A percentile compares a stretch with the other conserved stretches of the same genome.
These are phyloP conservation scores for Amaranthus cruentus DNA, from an alignment of 148 eudicot genomes.

Conservation along the genomic window DNA sequence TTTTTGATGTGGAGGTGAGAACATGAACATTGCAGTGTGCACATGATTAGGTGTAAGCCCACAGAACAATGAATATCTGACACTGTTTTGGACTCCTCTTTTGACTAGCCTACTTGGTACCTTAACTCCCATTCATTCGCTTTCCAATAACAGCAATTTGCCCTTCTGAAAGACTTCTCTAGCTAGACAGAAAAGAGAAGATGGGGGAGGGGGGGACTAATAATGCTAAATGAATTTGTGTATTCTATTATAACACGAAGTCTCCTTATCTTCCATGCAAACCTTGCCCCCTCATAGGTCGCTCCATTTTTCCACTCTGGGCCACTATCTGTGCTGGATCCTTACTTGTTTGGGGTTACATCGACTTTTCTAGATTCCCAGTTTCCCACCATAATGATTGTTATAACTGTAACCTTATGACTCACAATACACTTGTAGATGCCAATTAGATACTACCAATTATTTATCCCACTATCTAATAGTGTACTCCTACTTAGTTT, in stretches of 20 bases:
- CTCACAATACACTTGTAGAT: neutral
- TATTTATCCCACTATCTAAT: no score
- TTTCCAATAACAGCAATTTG: slow-evolving; percentile 14
- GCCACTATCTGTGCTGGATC: slow-evolving; percentile 16
- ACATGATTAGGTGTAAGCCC: slow-evolving; percentile 16
- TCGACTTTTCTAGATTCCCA: slow-evolving; percentile 1
- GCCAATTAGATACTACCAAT: neutral
- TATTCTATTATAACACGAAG: slow-evolving; percentile 52
- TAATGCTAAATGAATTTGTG: slow-evolving; percentile 27
- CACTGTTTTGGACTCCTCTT: neutral
- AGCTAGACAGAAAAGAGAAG: neutral
- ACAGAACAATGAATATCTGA: slow-evolving; percentile 11
- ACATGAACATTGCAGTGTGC: slow-evolving; percentile 4
- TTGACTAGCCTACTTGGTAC: slow-evolving; percentile 23
- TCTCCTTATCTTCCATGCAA: slow-evolving; percentile 20
- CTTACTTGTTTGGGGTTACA: slow-evolving; percentile 2
- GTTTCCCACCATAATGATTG: neutral
- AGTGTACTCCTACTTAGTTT: no score
- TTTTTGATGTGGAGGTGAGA: neutral
- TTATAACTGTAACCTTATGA: neutral
- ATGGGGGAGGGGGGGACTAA: neutral
- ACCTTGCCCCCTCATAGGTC: slow-evolving; percentile 17
- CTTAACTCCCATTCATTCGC: slow-evolving; percentile 8
- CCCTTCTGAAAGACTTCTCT: slow-evolving; percentile 10
- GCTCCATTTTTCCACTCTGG: slow-evolving; percentile 13